Conservation (phyloP, 345 rosid genomes). For the Populus pruinosa region DNA sequence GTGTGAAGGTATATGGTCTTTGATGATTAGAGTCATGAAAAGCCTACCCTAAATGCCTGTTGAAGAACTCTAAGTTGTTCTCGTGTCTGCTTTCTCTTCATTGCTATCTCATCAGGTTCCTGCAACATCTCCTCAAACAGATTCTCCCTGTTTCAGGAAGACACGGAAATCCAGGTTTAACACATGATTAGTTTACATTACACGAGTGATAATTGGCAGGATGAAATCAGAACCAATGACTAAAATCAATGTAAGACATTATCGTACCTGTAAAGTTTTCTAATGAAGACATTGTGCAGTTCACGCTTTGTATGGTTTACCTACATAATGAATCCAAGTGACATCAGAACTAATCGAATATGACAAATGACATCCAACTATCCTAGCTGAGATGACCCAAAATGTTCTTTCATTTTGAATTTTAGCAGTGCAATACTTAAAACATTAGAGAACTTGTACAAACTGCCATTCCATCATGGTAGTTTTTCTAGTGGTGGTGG, state of each 20-base stretch:
- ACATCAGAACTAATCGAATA: not conserved
- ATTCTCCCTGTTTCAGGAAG: constrained; percentile 64
- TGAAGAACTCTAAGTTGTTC: constrained; percentile 84
- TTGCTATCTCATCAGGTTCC: constrained; percentile 90
- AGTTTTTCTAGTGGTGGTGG: not conserved
- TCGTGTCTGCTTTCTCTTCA: constrained; percentile 76
- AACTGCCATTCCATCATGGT: not conserved
- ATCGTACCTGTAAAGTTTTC: constrained; percentile 86
- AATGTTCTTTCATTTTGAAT: not conserved
- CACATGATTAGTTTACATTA: not conserved
- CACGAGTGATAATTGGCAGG: not conserved
- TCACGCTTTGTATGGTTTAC: constrained; percentile 96
- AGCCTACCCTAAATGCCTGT: constrained; percentile 84
- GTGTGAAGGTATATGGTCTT: not conserved
- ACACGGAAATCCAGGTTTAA: constrained; percentile 3
- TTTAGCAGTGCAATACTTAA: not conserved
- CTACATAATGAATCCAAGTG: constrained; percentile 29
- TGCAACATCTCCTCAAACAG: constrained; percentile 98
- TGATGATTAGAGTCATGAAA: constrained; percentile 6
- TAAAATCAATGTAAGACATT: not conserved
- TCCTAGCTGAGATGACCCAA: not conserved
- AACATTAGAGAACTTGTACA: not conserved
- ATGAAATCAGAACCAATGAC: not conserved
- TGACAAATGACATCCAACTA: not conserved
- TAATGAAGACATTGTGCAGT: constrained; percentile 88